phyloP scores from a whole-genome alignment of 257 asterid genomes.

The Nicotiana knightiana region DNA sequence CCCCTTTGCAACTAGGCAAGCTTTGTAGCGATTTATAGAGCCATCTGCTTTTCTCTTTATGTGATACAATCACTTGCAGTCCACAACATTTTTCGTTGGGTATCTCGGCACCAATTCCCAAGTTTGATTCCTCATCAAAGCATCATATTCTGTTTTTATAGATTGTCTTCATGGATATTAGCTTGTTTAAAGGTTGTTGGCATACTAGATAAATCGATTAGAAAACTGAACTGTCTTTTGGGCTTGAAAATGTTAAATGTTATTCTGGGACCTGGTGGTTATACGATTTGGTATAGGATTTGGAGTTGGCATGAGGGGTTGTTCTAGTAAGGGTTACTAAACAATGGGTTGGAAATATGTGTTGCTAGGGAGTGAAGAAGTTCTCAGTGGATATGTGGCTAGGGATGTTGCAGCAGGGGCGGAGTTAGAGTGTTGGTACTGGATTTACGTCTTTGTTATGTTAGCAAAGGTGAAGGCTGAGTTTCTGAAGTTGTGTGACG shows the following conservation, averaged over 20 bases:
- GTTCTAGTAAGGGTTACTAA: not conserved
- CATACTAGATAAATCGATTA: not conserved
- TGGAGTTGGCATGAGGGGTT: not conserved
- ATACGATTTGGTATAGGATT: not conserved
- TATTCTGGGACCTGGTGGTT: not conserved
- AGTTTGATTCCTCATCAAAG: not conserved
- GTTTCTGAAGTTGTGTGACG: no score
- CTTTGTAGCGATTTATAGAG: not conserved
- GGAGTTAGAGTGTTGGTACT: not conserved
- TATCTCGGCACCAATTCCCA: not conserved
- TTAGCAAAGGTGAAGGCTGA: no score
- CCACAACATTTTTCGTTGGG: not conserved
- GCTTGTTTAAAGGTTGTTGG: not conserved
- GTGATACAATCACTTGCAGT: not conserved
- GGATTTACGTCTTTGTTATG: no score
- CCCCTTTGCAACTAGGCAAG: not conserved
- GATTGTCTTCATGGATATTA: not conserved
- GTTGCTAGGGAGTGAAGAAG: not conserved
- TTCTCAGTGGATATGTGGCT: not conserved
- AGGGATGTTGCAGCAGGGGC: not conserved
- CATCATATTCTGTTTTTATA: not conserved
- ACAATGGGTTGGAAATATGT: not conserved
- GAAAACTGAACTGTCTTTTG: not conserved
- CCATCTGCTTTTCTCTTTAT: not conserved
- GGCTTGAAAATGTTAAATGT: not conserved